phyloP scores from a whole-genome alignment of 2,329 filamentous ascomycete species.

The Cyphellophora attinorum region DNA sequence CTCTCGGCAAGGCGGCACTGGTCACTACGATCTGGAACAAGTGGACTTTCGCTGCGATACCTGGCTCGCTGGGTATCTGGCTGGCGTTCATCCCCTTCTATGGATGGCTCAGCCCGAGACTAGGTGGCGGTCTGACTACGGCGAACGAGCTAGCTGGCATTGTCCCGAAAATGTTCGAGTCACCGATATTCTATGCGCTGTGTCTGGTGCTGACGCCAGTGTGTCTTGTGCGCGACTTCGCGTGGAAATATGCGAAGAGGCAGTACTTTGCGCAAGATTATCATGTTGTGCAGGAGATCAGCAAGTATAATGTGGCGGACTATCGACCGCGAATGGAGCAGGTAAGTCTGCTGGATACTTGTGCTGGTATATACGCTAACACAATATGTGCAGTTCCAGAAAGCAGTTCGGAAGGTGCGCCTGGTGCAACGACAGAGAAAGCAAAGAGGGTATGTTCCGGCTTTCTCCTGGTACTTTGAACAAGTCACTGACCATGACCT shows the following conservation, averaged over 20 bases:
- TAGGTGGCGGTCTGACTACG: conserved; percentile 62
- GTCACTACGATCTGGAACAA: conserved; percentile 99
- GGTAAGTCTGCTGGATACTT: no score
- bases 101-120: conserved; percentile 71
- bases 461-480: background rate
- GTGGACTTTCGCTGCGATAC: conserved; percentile 91
- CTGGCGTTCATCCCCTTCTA: conserved; percentile 82
- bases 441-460: conserved; percentile 60
- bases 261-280: conserved; percentile 97
- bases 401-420: conserved; percentile 94
- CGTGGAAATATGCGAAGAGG: conserved; percentile 94
- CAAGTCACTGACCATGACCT: background rate
- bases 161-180: conserved; percentile 68
- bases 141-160: conserved; percentile 70
- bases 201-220: conserved; percentile 67
- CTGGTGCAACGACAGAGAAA: conserved; percentile 99
- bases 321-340: conserved; percentile 95
- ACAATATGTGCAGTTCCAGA: conserved; percentile 95
- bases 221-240: conserved; percentile 79
- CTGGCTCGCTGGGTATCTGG: conserved; percentile 87
- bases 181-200: conserved; percentile 86
- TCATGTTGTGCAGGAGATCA: conserved; percentile 98
- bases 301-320: conserved; percentile 99
- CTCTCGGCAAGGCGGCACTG: conserved; percentile 86
- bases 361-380: no score